Conservation (phyloP, 805 yeast species). For the Cyberlindnera veronae region DNA sequence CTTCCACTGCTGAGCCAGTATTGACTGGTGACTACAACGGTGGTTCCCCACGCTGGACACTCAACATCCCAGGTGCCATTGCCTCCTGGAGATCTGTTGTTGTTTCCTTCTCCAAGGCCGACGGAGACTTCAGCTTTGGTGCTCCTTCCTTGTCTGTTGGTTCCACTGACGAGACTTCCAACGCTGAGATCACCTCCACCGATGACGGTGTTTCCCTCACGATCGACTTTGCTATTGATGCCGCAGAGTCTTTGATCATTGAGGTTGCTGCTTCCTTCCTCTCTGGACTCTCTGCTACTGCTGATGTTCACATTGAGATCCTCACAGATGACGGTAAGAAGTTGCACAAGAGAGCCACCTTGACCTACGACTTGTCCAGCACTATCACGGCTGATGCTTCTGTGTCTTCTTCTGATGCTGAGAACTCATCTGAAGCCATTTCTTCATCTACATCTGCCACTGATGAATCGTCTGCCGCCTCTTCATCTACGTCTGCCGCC, state of each 20-base stretch:
- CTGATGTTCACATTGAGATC: not conserved
- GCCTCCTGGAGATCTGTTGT: not conserved
- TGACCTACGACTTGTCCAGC: not conserved
- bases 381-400: not conserved
- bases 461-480: not conserved
- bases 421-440: not conserved
- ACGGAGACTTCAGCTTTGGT: not conserved
- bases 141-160: not conserved
- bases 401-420: not conserved
- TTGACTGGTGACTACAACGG: not conserved
- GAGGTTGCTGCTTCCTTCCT: not conserved
- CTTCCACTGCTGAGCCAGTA: not conserved
- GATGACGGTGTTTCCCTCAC: not conserved
- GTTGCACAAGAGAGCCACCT: not conserved
- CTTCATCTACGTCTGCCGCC: no score
- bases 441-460: not conserved
- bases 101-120: not conserved
- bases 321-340: not conserved
- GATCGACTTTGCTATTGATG: not conserved
- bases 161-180: not conserved
- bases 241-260: not conserved
- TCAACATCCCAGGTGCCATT: not conserved
- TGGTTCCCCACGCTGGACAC: constrained; percentile 1
- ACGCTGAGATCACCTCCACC: not conserved
- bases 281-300: not conserved